These are phyloP conservation scores for Trichoderma gamsii DNA, from an alignment of 495 filamentous ascomycete genomes.

Conservation along the genomic window DNA sequence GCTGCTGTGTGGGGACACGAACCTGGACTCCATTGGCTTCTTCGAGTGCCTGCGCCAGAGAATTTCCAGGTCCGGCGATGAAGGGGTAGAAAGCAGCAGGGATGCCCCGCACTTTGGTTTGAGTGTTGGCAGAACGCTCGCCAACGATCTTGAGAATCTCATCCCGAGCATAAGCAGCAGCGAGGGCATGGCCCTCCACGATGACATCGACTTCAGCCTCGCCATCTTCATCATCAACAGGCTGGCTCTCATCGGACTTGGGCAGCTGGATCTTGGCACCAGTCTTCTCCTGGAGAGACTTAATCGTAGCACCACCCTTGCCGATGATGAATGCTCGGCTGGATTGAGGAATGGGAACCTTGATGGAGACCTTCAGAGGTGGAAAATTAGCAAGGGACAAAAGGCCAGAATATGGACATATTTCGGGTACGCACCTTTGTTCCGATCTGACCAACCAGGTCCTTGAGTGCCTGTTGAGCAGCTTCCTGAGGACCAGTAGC, in stretches of 20 bases:
- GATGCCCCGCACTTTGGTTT: slow-evolving; percentile 66
- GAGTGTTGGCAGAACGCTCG: slow-evolving; percentile 77
- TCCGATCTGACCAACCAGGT: slow-evolving; percentile 77
- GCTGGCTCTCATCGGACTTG: slow-evolving; percentile 56
- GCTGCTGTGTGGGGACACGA: slow-evolving; percentile 72
- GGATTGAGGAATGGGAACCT: slow-evolving; percentile 73
- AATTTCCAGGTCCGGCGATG: slow-evolving; percentile 76
- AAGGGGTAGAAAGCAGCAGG: slow-evolving; percentile 94
- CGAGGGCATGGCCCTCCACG: slow-evolving; percentile 84
- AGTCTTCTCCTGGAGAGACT: slow-evolving; percentile 74
- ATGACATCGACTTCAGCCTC: slow-evolving; percentile 73
- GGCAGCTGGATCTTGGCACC: slow-evolving; percentile 86
- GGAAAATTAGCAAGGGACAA: slow-evolving; percentile 18
- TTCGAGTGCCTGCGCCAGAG: slow-evolving; percentile 60
- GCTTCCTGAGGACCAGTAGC: slow-evolving; percentile 72
- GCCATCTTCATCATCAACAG: slow-evolving; percentile 71
- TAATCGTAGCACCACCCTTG: slow-evolving; percentile 80
- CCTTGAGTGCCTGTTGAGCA: slow-evolving; percentile 75
- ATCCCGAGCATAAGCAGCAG: slow-evolving; percentile 72
- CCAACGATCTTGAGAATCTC: slow-evolving; percentile 78
- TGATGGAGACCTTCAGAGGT: slow-evolving; percentile 55
- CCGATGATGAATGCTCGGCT: slow-evolving; percentile 85
- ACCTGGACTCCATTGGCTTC: slow-evolving; percentile 57
- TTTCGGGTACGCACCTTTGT: slow-evolving; percentile 57
- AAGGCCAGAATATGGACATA: background rate